Percentiles rank a stretch among this genome's conserved stretches.
Conservation (phyloP, 2,329 filamentous ascomycete species). For the Blastomyces gilchristii region DNA sequence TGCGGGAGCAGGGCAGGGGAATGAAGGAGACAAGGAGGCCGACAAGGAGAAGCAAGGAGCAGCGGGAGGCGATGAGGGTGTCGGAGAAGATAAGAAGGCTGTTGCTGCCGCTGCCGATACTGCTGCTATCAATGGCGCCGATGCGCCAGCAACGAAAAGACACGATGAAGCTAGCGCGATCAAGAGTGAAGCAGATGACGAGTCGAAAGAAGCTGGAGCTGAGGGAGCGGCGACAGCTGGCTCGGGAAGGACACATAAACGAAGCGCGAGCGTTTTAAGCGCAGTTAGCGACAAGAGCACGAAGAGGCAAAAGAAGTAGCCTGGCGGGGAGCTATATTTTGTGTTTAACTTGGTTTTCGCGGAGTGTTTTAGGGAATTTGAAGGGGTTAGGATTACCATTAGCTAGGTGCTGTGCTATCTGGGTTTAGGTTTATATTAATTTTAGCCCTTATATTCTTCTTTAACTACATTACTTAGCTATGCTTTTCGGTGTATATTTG, state of each 20-base stretch:
- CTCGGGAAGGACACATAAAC: constrained; percentile 48
- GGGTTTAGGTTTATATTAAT: background rate
- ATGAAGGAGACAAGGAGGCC: constrained; percentile 22
- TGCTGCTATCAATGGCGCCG: background rate
- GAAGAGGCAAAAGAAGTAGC: constrained; percentile 40
- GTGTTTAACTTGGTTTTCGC: background rate
- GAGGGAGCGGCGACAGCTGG: constrained; percentile 13
- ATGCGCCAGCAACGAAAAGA: background rate
- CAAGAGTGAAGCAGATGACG: background rate
- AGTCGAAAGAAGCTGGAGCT: background rate
- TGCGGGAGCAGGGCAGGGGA: constrained; percentile 27
- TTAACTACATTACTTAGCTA: background rate
- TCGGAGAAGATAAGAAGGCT: background rate
- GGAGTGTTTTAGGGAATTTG: background rate
- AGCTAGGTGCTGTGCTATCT: background rate
- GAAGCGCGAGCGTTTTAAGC: constrained; percentile 74
- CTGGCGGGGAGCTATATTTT: background rate
- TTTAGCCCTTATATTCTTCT: background rate
- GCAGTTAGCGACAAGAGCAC: constrained; percentile 51
- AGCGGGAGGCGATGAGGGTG: background rate
- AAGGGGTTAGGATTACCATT: background rate
- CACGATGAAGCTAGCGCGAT: background rate
- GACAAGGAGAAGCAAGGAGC: background rate
- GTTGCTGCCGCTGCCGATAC: background rate
- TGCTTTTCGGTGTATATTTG: background rate